These are phyloP conservation scores for Pseudogymnoascus pannorum DNA, from an alignment of 2,329 filamentous ascomycete species.

Conservation along the genomic window DNA sequence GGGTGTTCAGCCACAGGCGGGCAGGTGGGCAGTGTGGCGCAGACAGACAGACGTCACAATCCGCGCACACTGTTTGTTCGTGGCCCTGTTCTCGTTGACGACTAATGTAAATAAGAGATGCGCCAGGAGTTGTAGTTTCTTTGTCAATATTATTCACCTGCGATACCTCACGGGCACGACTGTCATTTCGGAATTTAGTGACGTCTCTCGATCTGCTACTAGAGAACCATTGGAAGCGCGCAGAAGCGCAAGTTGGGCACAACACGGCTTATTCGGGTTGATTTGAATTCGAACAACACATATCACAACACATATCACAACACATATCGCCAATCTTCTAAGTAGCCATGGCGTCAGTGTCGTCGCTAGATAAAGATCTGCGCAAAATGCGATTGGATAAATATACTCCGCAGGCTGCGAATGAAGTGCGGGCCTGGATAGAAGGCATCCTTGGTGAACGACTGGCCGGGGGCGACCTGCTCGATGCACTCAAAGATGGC, in stretches of 20 bases:
- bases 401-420: slow-evolving; percentile 85
- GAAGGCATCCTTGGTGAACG: slow-evolving; percentile 70
- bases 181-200: not conserved
- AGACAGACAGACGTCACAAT: slow-evolving; percentile 7
- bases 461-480: slow-evolving; percentile 65
- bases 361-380: slow-evolving; percentile 91
- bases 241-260: not conserved
- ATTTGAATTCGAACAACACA: not conserved
- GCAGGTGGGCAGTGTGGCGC: slow-evolving; percentile 6
- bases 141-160: not conserved
- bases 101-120: slow-evolving; percentile 6
- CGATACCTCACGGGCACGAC: not conserved
- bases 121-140: not conserved
- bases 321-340: not conserved
- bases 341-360: slow-evolving; percentile 74
- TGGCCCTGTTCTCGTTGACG: not conserved
- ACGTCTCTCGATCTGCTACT: not conserved
- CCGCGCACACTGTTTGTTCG: slow-evolving; percentile 5
- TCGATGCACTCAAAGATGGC: slow-evolving; percentile 84
- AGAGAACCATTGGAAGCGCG: not conserved
- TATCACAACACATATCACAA: not conserved
- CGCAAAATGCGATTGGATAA: slow-evolving; percentile 85
- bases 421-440: slow-evolving; percentile 80
- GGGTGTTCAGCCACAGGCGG: slow-evolving; percentile 4
- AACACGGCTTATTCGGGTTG: not conserved